phyloP scores from a whole-genome alignment of 148 eudicot genomes.

The Rhododendron ovatum region DNA sequence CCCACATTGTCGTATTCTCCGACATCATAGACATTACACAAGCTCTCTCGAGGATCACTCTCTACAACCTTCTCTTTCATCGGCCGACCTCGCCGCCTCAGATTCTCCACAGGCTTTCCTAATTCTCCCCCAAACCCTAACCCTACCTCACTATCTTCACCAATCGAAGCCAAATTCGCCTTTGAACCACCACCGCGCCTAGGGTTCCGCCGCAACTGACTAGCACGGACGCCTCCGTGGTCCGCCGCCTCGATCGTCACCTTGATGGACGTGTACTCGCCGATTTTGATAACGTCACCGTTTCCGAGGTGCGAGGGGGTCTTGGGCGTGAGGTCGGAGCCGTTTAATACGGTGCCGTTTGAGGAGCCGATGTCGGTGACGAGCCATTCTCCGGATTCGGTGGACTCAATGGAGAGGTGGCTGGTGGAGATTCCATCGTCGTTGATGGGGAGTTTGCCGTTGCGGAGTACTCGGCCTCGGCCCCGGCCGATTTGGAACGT shows the following conservation, averaged over 20 bases:
- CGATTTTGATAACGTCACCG: slow-evolving; percentile 56
- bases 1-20: slow-evolving; percentile 1
- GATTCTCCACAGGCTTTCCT: not conserved
- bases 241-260: slow-evolving; percentile 21
- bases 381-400: slow-evolving; percentile 34
- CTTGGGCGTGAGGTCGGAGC: slow-evolving; percentile 21
- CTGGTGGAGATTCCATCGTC: slow-evolving; percentile 77
- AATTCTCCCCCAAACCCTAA: slow-evolving; percentile 18
- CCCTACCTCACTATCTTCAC: slow-evolving; percentile 13
- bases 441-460: slow-evolving; percentile 62
- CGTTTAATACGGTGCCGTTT: slow-evolving; percentile 64
- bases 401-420: slow-evolving; percentile 44
- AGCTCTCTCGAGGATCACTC: not conserved
- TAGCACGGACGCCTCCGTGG: slow-evolving; percentile 3
- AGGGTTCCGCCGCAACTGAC: slow-evolving; percentile 19
- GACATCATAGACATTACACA: not conserved
- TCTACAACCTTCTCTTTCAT: slow-evolving; percentile 6
- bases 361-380: slow-evolving; percentile 61
- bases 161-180: not conserved
- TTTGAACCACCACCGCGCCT: slow-evolving; percentile 12
- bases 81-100: not conserved
- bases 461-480: slow-evolving; percentile 27
- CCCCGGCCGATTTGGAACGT: slow-evolving; percentile 48
- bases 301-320: slow-evolving; percentile 28
- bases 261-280: slow-evolving; percentile 54